phyloP scores from a whole-genome alignment of 2,329 filamentous ascomycete species.

The Arthrobotrys musiformis region DNA sequence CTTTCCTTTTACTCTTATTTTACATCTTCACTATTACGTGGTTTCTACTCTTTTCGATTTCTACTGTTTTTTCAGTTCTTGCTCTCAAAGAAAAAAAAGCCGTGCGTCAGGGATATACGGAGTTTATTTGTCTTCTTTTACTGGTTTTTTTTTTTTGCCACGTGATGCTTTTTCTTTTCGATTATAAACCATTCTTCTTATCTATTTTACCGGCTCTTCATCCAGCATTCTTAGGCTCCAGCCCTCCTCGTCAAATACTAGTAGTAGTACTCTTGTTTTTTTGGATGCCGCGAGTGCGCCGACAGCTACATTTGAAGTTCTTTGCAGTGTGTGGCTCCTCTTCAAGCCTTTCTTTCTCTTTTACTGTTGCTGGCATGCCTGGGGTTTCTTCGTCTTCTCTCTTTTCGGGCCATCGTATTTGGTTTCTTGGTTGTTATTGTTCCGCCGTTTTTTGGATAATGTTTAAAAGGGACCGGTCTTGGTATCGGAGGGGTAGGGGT shows the following conservation, averaged over 20 bases:
- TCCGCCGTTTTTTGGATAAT: constrained; percentile 13
- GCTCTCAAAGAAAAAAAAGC: constrained; percentile 47
- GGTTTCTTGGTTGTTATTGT: constrained; percentile 12
- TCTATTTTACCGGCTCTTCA: background rate
- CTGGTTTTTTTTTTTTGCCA: background rate
- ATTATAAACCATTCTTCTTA: background rate
- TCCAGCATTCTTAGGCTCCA: background rate
- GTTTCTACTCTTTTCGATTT: constrained; percentile 1
- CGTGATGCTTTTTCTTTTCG: constrained; percentile 6
- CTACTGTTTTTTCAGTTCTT: constrained; percentile 13
- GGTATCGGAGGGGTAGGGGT: background rate
- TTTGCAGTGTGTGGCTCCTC: too few relatives aligned
- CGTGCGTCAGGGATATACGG: constrained; percentile 51
- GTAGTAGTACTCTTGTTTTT: too few relatives aligned
- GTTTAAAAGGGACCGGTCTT: constrained; percentile 2
- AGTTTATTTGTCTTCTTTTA: constrained; percentile 44
- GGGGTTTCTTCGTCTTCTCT: background rate
- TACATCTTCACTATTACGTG: background rate
- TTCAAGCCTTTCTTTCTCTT: background rate
- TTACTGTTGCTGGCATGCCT: constrained; percentile 3
- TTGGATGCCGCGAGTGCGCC: background rate
- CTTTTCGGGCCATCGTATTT: background rate
- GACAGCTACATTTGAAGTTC: background rate
- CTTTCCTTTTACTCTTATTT: background rate
- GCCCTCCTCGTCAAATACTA: background rate